These are phyloP conservation scores for Leccinum pallidistipes DNA, from an alignment of 1,284 basidiomycete species.

Conservation along the genomic window DNA sequence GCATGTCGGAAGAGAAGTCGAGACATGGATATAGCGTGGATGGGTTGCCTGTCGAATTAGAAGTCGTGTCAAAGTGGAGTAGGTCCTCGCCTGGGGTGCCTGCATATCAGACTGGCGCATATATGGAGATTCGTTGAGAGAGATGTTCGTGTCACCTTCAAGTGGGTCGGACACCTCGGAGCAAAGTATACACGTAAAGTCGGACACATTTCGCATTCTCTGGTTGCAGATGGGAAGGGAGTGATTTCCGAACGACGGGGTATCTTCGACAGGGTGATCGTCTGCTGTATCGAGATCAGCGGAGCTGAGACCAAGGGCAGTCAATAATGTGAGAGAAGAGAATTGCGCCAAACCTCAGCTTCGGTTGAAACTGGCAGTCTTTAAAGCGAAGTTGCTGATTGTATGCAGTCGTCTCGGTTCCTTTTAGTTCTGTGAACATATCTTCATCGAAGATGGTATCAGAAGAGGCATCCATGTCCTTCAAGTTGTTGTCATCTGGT, in stretches of 20 bases:
- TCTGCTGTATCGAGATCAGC: background rate
- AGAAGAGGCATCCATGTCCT: conserved; percentile 25
- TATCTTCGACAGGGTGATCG: background rate
- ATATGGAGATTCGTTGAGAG: conserved; percentile 11
- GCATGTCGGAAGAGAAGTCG: conserved; percentile 16
- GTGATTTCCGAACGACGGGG: background rate
- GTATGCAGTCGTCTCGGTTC: conserved; percentile 16
- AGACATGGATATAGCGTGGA: conserved; percentile 5
- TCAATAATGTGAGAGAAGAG: conserved; percentile 14
- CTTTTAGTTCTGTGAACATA: background rate
- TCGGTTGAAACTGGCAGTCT: background rate
- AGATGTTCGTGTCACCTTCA: conserved; percentile 25
- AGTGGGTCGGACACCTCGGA: background rate
- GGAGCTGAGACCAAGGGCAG: conserved; percentile 14
- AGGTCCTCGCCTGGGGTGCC: conserved; percentile 9
- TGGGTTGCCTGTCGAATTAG: background rate
- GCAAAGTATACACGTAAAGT: conserved; percentile 26
- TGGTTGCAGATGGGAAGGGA: conserved; percentile 20
- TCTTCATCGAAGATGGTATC: conserved; percentile 27
- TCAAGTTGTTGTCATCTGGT: conserved; percentile 3
- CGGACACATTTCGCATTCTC: conserved; percentile 8
- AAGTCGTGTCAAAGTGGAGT: background rate
- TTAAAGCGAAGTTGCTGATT: conserved; percentile 3
- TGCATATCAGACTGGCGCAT: conserved; percentile 20
- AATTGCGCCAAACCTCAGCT: conserved; percentile 21